Conservation (phyloP, 1,284 basidiomycete species). For the Flammula alnicola region DNA sequence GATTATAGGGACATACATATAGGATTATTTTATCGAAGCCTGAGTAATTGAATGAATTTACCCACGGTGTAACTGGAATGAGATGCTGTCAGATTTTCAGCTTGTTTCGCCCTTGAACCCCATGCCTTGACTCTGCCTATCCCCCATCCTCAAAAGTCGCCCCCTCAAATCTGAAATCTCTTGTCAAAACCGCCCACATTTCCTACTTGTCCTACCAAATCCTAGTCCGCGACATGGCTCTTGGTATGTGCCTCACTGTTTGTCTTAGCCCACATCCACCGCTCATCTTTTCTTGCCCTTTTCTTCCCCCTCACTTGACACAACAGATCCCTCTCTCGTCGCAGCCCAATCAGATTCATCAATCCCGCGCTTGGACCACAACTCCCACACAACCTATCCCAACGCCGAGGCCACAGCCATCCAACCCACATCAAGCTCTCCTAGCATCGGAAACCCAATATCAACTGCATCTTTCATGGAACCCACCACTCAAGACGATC, state of each 20-base stretch:
- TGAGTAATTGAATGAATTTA: slow-evolving; percentile 30
- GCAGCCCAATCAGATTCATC: slow-evolving; percentile 21
- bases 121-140: slow-evolving; percentile 16
- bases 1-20: slow-evolving; percentile 13
- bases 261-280: slow-evolving; percentile 9
- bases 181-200: no score
- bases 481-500: slow-evolving; percentile 13
- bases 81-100: slow-evolving; percentile 23
- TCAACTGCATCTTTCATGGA: slow-evolving; percentile 19
- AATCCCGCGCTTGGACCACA: slow-evolving; percentile 17
- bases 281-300: no score
- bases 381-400: slow-evolving; percentile 14
- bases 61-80: slow-evolving; percentile 29
- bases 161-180: no score
- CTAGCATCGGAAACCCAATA: slow-evolving; percentile 6
- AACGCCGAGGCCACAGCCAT: slow-evolving; percentile 8
- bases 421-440: slow-evolving; percentile 10
- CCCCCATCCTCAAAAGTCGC: slow-evolving; percentile 4
- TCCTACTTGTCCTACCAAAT: no score
- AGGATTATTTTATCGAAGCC: no score
- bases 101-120: slow-evolving; percentile 15
- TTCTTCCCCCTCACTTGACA: slow-evolving; percentile 1
- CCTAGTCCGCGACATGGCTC: slow-evolving; percentile 22
- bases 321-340: slow-evolving; percentile 28
- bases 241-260: slow-evolving; percentile 24